phyloP scores from a whole-genome alignment of 2,329 filamentous ascomycete genomes.

The Pezicula carpinea region DNA sequence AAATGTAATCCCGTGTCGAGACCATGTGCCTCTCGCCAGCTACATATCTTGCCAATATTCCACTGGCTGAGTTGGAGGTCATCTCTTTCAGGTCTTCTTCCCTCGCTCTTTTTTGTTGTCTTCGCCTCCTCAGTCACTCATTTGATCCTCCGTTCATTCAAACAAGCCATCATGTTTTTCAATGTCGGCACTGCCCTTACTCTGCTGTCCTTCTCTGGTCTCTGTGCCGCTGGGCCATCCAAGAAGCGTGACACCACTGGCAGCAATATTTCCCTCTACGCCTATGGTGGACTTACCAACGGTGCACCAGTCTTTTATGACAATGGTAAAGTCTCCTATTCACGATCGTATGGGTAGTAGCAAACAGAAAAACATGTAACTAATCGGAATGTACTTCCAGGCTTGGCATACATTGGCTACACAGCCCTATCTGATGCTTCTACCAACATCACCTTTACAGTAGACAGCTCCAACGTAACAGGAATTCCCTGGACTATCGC shows the following conservation, averaged over 20 bases:
- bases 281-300: slow-evolving; percentile 25
- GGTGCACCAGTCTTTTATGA: slow-evolving; percentile 29
- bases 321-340: slow-evolving; percentile 27
- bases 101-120: neutral
- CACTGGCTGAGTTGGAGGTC: too few species aligned
- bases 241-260: slow-evolving; percentile 34
- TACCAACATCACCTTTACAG: slow-evolving; percentile 27
- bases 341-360: too few species aligned
- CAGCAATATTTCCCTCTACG: slow-evolving; percentile 20
- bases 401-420: slow-evolving; percentile 29
- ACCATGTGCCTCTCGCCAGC: too few species aligned
- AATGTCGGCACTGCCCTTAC: slow-evolving; percentile 37
- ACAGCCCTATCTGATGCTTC: slow-evolving; percentile 15
- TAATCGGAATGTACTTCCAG: slow-evolving; percentile 13
- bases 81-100: too few species aligned
- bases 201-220: slow-evolving; percentile 31
- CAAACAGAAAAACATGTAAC: neutral
- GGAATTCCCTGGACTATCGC: slow-evolving; percentile 18
- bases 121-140: too few species aligned
- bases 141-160: neutral
- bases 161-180: neutral
- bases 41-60: too few species aligned
- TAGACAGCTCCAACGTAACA: slow-evolving; percentile 16
- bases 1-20: too few species aligned
- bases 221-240: slow-evolving; percentile 47